phyloP scores from a whole-genome alignment of 2,329 filamentous ascomycete species.

The Lasiodiplodia sp. region DNA sequence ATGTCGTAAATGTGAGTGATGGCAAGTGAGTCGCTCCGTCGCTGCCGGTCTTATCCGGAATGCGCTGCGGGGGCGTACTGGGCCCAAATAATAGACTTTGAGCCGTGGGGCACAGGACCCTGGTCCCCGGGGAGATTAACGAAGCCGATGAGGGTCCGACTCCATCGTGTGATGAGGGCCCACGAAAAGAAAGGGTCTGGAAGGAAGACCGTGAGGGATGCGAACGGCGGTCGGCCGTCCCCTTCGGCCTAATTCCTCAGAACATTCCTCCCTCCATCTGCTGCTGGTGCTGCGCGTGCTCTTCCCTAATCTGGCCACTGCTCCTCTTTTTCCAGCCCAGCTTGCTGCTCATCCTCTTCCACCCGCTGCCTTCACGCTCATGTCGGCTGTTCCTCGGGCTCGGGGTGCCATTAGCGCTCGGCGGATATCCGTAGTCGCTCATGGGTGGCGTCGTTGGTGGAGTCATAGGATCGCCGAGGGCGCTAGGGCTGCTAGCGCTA shows the following conservation, averaged over 20 bases:
- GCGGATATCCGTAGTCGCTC: constrained; percentile 36
- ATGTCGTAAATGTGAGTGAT: constrained; percentile 15
- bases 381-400: constrained; percentile 48
- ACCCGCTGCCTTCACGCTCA: constrained; percentile 44
- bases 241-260: constrained; percentile 9
- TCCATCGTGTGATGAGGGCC: constrained; percentile 9
- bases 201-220: constrained; percentile 19
- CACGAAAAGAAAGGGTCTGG: constrained; percentile 1
- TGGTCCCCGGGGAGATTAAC: constrained; percentile 19
- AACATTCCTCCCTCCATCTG: constrained; percentile 30
- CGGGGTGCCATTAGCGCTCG: constrained; percentile 41
- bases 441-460: constrained; percentile 75
- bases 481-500: constrained; percentile 50
- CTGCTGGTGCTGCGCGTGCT: constrained; percentile 27
- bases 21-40: neutral
- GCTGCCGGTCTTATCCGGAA: constrained; percentile 9
- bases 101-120: constrained; percentile 18
- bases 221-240: neutral
- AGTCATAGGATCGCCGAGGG: constrained; percentile 60
- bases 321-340: constrained; percentile 48
- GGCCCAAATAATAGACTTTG: constrained; percentile 23
- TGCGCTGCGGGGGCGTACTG: constrained; percentile 19
- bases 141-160: constrained; percentile 21
- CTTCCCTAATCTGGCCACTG: constrained; percentile 28
- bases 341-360: constrained; percentile 52